Base-by-base conservation (phyloP, 495 filamentous ascomycete species). In the Oidiodendron maius region DNA sequence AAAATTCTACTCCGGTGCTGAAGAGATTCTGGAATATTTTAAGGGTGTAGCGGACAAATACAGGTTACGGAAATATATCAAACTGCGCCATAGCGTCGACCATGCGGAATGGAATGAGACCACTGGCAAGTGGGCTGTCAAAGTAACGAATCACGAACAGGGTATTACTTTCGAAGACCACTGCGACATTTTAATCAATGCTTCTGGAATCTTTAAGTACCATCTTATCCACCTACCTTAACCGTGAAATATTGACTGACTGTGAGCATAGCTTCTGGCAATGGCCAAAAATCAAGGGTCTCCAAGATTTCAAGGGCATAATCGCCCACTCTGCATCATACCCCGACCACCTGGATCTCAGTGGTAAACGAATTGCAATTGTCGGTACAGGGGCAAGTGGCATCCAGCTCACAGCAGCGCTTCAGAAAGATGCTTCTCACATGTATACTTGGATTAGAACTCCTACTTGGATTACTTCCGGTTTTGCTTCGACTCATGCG, bases 391-490 rank as follows among this genome's bases (percentile, higher is more conserved):
- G 61, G 43, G 77, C 54, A 66, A 77, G 53, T 58, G 69, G 56
- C 58, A 78, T 71, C 25, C 81, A 86, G 52, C n/a, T n/a, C n/a
- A n/a, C n/a, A n/a, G n/a, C n/a, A n/a, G n/a, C n/a, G n/a, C n/a
- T n/a, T n/a, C n/a, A n/a, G n/a, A n/a, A n/a, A n/a, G n/a, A n/a
- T n/a, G n/a, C n/a, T n/a, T n/a, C n/a, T n/a, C n/a, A n/a, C n/a
- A n/a, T n/a, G n/a, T n/a, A n/a, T n/a, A n/a, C n/a, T n/a, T n/a
- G n/a, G n/a, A n/a, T 76, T 3, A 72, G 84, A 22, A 79, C 77
- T 48, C 71, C 68, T 18, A 82, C 80, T 2, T 88, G 83, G 84
- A 78, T 88, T 16, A 75, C 80, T 0, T 69, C 77, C 15, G 67
- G 70, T 2, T 74, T 72, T 44, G 66, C 61, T 49, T 64, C 65